Conservation (phyloP, 345 rosid genomes). For the Anacardium occidentale region DNA sequence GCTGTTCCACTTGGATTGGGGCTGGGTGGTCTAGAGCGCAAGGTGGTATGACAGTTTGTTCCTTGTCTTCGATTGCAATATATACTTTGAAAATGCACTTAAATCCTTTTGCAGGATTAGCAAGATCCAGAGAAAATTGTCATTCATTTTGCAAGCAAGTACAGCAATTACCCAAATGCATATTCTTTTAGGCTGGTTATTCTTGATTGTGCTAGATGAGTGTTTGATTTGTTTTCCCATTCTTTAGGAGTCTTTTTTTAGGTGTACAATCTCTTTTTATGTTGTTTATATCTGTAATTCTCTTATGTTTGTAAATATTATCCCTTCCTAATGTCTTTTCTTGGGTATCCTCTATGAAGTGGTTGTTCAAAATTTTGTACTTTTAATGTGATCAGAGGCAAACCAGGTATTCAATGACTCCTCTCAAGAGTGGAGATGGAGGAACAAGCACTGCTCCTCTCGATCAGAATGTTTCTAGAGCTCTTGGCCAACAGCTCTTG, state of each 20-base stretch:
- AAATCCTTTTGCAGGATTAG: background rate
- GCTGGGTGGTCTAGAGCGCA: slow-evolving; percentile 73
- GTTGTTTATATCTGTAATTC: background rate
- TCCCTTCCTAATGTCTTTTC: background rate
- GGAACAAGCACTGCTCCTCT: slow-evolving; percentile 38
- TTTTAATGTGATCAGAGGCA: slow-evolving; percentile 41
- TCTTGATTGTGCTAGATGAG: background rate
- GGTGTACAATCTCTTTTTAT: background rate
- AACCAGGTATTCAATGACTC: slow-evolving; percentile 45
- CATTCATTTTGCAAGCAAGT: background rate
- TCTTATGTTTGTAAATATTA: background rate
- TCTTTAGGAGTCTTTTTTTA: background rate
- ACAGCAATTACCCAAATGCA: background rate
- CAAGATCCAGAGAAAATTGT: background rate
- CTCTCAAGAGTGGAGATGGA: slow-evolving; percentile 29
- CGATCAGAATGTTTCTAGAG: slow-evolving; percentile 38
- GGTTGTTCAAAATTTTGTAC: slow-evolving; percentile 1
- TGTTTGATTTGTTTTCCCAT: background rate
- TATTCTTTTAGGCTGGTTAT: background rate
- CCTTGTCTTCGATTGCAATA: background rate
- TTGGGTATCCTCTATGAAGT: background rate
- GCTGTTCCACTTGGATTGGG: slow-evolving; percentile 85
- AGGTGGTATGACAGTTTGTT: slow-evolving; percentile 42
- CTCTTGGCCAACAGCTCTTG: slow-evolving; percentile 56
- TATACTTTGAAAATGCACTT: background rate